These are phyloP conservation scores for Effrenium voratum DNA, from an alignment of 73 alveolate species.

Conservation along the genomic window DNA sequence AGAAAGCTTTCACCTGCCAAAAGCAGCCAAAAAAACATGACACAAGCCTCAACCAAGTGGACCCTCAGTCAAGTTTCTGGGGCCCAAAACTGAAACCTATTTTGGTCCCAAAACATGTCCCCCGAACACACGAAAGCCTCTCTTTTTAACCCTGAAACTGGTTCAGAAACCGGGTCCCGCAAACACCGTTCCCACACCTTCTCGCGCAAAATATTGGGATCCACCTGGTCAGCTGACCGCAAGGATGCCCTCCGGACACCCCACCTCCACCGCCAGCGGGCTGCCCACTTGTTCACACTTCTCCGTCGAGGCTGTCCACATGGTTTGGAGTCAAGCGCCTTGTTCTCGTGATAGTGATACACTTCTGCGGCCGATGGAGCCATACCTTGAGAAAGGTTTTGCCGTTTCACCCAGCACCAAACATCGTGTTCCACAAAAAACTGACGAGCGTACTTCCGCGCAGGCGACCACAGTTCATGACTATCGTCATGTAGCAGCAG, in stretches of 20 bases:
- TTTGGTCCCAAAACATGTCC: not conserved
- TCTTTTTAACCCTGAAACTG: not conserved
- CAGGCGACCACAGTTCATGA: not conserved
- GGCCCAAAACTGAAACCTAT: no score
- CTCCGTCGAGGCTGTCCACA: no score
- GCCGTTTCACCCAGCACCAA: not conserved
- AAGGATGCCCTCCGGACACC: no score
- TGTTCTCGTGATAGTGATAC: not conserved
- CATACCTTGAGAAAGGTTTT: not conserved
- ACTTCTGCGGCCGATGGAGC: not conserved
- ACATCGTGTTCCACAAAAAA: not conserved
- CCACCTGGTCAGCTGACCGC: no score
- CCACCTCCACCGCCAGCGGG: no score
- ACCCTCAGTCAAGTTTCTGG: not conserved
- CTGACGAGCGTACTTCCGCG: not conserved
- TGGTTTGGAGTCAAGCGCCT: no score
- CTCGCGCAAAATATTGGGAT: no score
- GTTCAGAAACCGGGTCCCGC: not conserved
- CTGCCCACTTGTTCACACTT: no score
- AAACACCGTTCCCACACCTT: not conserved
- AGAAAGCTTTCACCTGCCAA: not conserved
- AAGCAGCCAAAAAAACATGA: not conserved
- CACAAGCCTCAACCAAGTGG: not conserved
- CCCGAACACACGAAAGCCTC: not conserved
- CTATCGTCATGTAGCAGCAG: not conserved